Conservation (phyloP, 2,329 filamentous ascomycete genomes). For the Hypomyces rosellus region DNA sequence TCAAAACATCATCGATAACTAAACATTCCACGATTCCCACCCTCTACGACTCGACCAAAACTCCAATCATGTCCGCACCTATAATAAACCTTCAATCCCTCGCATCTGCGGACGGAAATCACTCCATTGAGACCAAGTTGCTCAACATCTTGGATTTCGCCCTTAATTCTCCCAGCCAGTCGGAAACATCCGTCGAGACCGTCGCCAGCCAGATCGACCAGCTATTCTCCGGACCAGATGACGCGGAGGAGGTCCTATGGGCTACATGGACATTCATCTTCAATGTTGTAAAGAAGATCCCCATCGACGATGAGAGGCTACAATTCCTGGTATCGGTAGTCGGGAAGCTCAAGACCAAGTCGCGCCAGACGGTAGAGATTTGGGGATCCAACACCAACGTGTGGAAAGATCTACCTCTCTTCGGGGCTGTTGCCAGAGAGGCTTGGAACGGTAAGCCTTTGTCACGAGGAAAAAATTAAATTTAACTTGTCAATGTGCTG, state of each 20-base stretch:
- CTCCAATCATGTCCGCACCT: not conserved
- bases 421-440: constrained; percentile 24
- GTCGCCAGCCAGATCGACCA: constrained; percentile 21
- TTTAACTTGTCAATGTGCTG: no score
- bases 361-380: constrained; percentile 20
- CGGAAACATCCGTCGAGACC: constrained; percentile 14
- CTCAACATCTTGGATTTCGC: constrained; percentile 18
- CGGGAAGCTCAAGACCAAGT: constrained; percentile 16
- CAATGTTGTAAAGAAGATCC: constrained; percentile 19
- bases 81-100: not conserved
- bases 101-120: not conserved
- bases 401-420: constrained; percentile 26
- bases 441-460: constrained; percentile 22
- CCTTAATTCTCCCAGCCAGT: constrained; percentile 12
- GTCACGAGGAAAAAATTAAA: no score
- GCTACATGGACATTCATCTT: constrained; percentile 23
- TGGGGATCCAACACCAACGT: constrained; percentile 21
- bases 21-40: no score
- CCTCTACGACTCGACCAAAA: no score
- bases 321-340: constrained; percentile 19
- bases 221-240: constrained; percentile 16
- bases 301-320: constrained; percentile 20
- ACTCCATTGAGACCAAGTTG: not conserved
- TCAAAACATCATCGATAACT: not conserved
- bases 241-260: constrained; percentile 23